phyloP scores from a whole-genome alignment of 2,329 filamentous ascomycete species.

The Trichoderma cornu-damae region DNA sequence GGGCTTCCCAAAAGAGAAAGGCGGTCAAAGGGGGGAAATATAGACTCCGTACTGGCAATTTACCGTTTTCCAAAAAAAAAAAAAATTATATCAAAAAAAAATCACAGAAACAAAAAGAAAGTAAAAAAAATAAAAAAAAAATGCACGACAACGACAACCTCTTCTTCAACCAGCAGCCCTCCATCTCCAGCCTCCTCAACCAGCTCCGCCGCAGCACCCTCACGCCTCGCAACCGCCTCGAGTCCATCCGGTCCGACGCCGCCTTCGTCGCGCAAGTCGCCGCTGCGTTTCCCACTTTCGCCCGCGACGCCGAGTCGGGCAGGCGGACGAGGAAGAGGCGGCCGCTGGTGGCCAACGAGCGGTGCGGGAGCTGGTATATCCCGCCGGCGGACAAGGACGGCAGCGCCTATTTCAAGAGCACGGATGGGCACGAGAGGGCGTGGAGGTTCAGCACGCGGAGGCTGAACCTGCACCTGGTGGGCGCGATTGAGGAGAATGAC shows the following conservation, averaged over 20 bases:
- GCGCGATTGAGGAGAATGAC: slow-evolving; percentile 58
- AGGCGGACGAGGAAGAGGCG: slow-evolving; percentile 34
- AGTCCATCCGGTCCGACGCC: slow-evolving; percentile 72
- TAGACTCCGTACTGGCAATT: too few relatives aligned
- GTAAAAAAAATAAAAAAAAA: too few relatives aligned
- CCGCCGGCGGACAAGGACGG: slow-evolving; percentile 57
- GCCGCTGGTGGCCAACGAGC: slow-evolving; percentile 84
- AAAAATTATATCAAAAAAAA: too few relatives aligned
- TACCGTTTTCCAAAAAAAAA: too few relatives aligned
- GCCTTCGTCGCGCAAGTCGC: slow-evolving; percentile 64
- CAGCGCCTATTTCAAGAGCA: slow-evolving; percentile 95
- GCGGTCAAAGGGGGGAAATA: too few relatives aligned
- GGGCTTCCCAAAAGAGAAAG: too few relatives aligned
- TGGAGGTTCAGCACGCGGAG: slow-evolving; percentile 86
- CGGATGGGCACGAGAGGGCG: slow-evolving; percentile 84
- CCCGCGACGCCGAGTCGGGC: not conserved
- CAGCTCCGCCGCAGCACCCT: slow-evolving; percentile 72
- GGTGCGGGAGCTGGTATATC: slow-evolving; percentile 96
- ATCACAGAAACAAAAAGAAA: not conserved
- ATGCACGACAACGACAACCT: slow-evolving; percentile 38
- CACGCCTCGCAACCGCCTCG: slow-evolving; percentile 73
- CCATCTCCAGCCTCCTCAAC: slow-evolving; percentile 63
- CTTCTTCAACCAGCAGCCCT: slow-evolving; percentile 54
- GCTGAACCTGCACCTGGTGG: slow-evolving; percentile 76
- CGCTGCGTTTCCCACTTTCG: slow-evolving; percentile 35